Base-by-base conservation (phyloP, 768 basidiomycete genomes). In the Neoboletus magnificus region DNA sequence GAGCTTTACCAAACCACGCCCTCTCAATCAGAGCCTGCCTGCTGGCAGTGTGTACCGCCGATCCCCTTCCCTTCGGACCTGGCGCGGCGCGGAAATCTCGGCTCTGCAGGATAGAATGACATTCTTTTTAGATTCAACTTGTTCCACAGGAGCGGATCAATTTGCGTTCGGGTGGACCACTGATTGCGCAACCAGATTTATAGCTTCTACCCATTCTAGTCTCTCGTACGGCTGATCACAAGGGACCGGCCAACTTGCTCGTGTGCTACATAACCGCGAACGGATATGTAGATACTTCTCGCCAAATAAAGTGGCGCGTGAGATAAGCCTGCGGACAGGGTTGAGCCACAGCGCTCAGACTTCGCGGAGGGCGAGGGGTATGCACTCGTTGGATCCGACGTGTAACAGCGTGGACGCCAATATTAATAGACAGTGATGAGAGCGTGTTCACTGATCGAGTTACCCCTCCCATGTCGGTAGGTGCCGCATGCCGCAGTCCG, bases 1-100 rank as follows among this genome's bases (percentile, higher is more conserved):
- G 32, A 39, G 40, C 48, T 35, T 71, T 63, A 67, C 67, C 67
- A 71, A 67, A 69, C 57, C 47, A 48, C 35, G 52, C 47, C 64
- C 66, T 59, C 57, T 56, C 55, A 54, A 53, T 63, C 33, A 41
- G 55, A 50, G 39, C 48, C 47, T 43, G 50, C 23, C 44, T 45
- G 37, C 23, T 39, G 33, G n/a, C 22, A 27, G 25, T 43, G 41
- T 40, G 48, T 37, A 23, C 42, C 32, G 45, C 36, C 39, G 43
- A 42, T 10, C 36, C 36, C 41, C 36, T 39, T 25, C 22, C 41
- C 6, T 49, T 48, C 41, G 41, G 48, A 29, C 16, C 47, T 48
- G 48, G 25, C n/a, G 47, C 57, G 52, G 58, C 44, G 44, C 48
- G 42, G 48, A 39, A 41, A 55, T 32, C 60, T 62, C 50, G 42